A percentile compares a stretch with the other conserved stretches of the same genome.
These are phyloP conservation scores for Fusarium nodosum DNA, from an alignment of 2,329 filamentous ascomycete species.

Conservation along the genomic window DNA sequence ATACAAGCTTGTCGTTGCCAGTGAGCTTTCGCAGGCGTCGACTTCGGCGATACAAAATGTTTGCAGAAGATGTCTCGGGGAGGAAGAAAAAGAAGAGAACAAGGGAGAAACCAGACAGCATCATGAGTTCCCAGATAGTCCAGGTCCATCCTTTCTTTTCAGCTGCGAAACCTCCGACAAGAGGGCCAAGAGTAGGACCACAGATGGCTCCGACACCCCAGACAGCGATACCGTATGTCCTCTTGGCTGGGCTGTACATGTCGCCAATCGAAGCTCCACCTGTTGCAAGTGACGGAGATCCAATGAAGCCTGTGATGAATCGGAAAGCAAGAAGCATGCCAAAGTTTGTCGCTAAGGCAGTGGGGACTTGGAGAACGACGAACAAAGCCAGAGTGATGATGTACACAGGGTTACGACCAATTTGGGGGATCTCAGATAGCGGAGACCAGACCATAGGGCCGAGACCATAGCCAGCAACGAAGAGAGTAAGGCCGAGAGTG, in stretches of 20 bases:
- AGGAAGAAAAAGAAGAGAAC: conserved; percentile 45
- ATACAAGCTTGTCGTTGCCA: conserved; percentile 25
- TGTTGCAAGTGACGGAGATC: conserved; percentile 41
- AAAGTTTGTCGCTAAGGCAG: conserved; percentile 67
- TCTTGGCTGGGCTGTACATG: conserved; percentile 13
- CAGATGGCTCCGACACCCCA: conserved; percentile 8
- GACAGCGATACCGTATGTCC: conserved; percentile 6
- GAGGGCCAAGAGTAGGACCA: conserved; percentile 27
- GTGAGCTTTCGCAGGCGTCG: conserved; percentile 33
- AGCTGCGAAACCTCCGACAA: conserved; percentile 22
- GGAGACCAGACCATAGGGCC: conserved; percentile 18
- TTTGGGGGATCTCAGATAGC: conserved; percentile 63
- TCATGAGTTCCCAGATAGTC: conserved; percentile 47
- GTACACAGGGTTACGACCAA: conserved; percentile 69
- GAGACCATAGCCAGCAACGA: conserved; percentile 3
- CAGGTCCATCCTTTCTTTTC: conserved; percentile 42
- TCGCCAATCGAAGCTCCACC: conserved; percentile 15
- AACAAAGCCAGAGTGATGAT: conserved; percentile 70
- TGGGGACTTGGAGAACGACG: conserved; percentile 66
- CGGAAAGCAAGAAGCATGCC: conserved; percentile 65
- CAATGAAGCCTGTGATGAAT: conserved; percentile 65
- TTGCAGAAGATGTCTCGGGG: conserved; percentile 45
- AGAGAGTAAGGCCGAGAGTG: conserved; percentile 10
- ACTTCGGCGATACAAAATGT: conserved; percentile 42
- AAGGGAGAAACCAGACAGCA: conserved; percentile 35